Conservation (phyloP, 2,329 filamentous ascomycete genomes). For the Trichoderma guizhouense region DNA sequence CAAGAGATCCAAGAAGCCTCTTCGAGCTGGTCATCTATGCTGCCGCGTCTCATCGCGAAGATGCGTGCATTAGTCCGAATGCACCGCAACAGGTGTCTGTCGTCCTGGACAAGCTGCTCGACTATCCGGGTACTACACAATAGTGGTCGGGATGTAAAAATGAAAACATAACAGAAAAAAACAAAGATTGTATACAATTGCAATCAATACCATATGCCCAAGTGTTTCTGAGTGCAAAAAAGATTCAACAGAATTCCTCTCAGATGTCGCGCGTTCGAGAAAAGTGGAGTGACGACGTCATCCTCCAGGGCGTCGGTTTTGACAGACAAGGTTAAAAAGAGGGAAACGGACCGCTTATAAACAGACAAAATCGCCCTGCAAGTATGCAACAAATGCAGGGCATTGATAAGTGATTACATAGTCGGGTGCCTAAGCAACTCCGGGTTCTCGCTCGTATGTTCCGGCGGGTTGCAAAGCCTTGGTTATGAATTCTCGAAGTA, state of each 20-base stretch:
- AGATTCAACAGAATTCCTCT: not conserved
- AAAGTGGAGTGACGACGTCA: not conserved
- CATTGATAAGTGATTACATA: conserved; percentile 3
- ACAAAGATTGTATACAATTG: not conserved
- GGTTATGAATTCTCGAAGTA: not conserved
- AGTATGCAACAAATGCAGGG: not conserved
- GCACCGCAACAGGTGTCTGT: not conserved
- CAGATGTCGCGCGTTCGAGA: not conserved
- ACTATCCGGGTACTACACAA: not conserved
- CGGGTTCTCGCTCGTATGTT: not conserved
- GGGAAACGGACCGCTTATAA: not conserved
- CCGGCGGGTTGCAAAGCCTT: not conserved
- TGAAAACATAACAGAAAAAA: not conserved
- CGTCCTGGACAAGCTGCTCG: not conserved
- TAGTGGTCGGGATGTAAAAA: not conserved
- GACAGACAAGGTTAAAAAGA: not conserved
- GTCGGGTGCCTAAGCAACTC: not conserved
- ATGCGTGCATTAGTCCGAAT: not conserved
- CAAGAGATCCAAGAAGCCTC: not conserved
- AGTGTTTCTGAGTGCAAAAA: not conserved
- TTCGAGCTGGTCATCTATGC: not conserved
- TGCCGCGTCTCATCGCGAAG: not conserved
- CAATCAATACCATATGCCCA: not conserved
- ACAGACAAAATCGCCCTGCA: not conserved
- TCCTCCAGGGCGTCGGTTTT: not conserved